Percentiles rank a stretch among this genome's conserved stretches.
Evolutionary conservation across 2,329 filamentous ascomycete species (phyloP).

Genomic region (Aspergillus pseudoglaucus): DNA sequence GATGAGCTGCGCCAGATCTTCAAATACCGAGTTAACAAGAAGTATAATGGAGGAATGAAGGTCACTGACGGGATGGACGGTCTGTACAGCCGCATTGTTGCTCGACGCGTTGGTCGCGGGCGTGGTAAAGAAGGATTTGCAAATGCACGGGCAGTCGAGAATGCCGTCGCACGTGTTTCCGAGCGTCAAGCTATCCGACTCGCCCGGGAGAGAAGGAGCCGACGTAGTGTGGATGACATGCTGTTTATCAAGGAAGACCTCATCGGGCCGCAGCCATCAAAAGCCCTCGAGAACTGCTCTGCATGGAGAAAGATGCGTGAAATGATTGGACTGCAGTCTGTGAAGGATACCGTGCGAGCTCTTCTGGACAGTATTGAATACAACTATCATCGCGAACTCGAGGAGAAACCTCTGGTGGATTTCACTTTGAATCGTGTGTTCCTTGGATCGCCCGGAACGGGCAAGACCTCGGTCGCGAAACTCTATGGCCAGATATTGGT

Average conservation of each 20-base stretch:
- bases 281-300: constrained; percentile 45
- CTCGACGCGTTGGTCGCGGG: constrained; percentile 54
- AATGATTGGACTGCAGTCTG: constrained; percentile 53
- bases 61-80: constrained; percentile 54
- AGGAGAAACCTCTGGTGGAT: constrained; percentile 53
- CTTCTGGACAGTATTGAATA: constrained; percentile 56
- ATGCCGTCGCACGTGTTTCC: constrained; percentile 49
- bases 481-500: constrained; percentile 63
- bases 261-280: constrained; percentile 60
- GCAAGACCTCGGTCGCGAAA: constrained; percentile 70
- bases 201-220: constrained; percentile 38
- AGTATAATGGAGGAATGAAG: constrained; percentile 51
- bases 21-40: constrained; percentile 46
- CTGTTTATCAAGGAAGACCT: constrained; percentile 61
- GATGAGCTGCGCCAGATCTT: constrained; percentile 59
- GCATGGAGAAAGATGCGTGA: constrained; percentile 55
- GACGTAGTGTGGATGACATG: constrained; percentile 48
- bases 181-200: constrained; percentile 56
- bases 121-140: constrained; percentile 64
- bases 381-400: constrained; percentile 62
- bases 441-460: constrained; percentile 65
- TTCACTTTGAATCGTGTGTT: constrained; percentile 64
- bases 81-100: constrained; percentile 58
- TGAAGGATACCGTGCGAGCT: constrained; percentile 56
- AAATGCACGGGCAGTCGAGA: constrained; percentile 65